phyloP scores from a whole-genome alignment of 2,329 filamentous ascomycete genomes.

The Xylaria sp. region DNA sequence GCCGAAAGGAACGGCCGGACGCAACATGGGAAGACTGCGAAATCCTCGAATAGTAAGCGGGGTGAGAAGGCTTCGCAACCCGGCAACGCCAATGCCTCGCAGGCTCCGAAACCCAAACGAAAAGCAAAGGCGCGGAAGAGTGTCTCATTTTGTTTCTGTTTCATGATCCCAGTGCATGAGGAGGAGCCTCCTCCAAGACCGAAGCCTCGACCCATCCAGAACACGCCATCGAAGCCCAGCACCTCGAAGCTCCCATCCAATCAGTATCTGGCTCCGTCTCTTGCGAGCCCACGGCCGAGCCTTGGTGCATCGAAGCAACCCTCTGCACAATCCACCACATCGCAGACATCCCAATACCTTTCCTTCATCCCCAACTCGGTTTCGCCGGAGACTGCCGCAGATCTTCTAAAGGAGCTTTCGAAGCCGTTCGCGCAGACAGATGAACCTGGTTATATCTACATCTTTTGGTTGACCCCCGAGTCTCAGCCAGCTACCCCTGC shows the following conservation, averaged over 20 bases:
- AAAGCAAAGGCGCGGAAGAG: conserved; percentile 48
- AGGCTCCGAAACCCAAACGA: conserved; percentile 44
- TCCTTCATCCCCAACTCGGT: conserved; percentile 76
- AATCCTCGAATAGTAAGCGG: conserved; percentile 40
- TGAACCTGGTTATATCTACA: conserved; percentile 95
- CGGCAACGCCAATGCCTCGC: conserved; percentile 30
- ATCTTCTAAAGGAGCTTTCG: conserved; percentile 79
- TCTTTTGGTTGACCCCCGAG: conserved; percentile 92
- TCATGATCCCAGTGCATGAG: conserved; percentile 59
- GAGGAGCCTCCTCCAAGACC: conserved; percentile 57
- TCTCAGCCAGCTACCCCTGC: conserved; percentile 65
- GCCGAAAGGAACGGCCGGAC: conserved; percentile 59
- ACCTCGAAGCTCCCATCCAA: conserved; percentile 47
- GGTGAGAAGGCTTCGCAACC: conserved; percentile 46
- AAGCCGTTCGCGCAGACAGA: conserved; percentile 79
- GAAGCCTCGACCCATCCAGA: conserved; percentile 60
- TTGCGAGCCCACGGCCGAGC: conserved; percentile 47
- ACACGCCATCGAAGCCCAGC: conserved; percentile 44
- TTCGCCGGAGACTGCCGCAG: conserved; percentile 74
- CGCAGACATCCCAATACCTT: conserved; percentile 62
- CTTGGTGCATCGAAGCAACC: conserved; percentile 42
- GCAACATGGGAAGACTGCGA: conserved; percentile 37
- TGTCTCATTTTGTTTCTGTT: conserved; percentile 63
- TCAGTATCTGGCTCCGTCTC: conserved; percentile 47
- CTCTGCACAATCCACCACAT: conserved; percentile 46